These are phyloP conservation scores for Rhododendron williamsianum DNA, from an alignment of 148 eudicot genomes.

Conservation along the genomic window DNA sequence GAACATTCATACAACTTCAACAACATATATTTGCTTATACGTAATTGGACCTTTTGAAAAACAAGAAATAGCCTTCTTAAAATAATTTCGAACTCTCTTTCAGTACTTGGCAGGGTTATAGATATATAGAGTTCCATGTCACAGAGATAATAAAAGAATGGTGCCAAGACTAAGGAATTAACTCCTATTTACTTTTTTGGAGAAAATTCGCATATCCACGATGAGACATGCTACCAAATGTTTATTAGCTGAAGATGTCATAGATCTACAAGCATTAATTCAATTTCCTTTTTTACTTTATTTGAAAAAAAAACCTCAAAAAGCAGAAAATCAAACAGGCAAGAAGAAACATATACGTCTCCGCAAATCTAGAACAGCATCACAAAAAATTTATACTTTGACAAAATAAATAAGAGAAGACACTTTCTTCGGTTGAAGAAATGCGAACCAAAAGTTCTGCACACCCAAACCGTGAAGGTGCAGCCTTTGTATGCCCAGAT, in stretches of 20 bases:
- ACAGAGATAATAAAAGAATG: neutral
- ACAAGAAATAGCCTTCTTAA: neutral
- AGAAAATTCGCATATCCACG: neutral
- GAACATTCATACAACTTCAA: neutral
- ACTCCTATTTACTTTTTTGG: neutral
- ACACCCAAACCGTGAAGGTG: neutral
- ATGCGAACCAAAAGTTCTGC: neutral
- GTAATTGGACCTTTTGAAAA: neutral
- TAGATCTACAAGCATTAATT: neutral
- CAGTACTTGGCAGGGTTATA: neutral
- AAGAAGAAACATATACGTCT: neutral
- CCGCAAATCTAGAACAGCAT: neutral
- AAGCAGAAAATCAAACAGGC: neutral
- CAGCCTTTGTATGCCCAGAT: neutral
- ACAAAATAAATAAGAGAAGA: neutral
- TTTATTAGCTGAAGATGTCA: neutral
- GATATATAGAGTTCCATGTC: neutral
- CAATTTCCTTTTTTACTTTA: neutral
- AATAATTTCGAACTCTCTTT: neutral
- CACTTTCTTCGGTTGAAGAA: neutral
- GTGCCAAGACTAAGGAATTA: neutral
- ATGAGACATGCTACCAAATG: constrained; percentile 2
- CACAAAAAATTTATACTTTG: neutral
- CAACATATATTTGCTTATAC: neutral
- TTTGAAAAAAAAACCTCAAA: neutral